Evolutionary conservation across 176 grass and related monocot species (phyloP), one percentile per base, ranked within the genome.

Genomic region (Paspalum notatum): DNA sequence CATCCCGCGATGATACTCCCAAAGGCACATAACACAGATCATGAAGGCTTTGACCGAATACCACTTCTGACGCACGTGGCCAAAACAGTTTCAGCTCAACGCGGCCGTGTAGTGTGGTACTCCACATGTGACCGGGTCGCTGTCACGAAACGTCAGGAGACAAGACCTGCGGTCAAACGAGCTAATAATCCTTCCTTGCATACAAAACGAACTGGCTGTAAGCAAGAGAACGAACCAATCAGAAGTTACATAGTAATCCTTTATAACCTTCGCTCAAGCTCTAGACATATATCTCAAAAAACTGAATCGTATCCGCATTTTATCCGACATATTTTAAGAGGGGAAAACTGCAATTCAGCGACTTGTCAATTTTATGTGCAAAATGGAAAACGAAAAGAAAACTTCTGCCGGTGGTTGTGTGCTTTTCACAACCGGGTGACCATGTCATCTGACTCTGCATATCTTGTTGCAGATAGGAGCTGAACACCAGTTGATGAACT

Each of bases 361-460:
- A 60, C 75, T 59, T 85, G 77, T 72, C 72, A 66, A 76, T 88
- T 77, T 91, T 91, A 84, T 91, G 85, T 85, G 89, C 85, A 88
- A 59, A 75, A 61, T 40, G 13, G 38, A 77, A 61, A 77, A 38
- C 0, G 14, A 59, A 80, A 75, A 72, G 53, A 62, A 54, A 72
- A 60, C 38, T 81, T 45, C 66, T 54, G 72, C 77, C 65, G 49
- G 50, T 57, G n/a, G 68, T 72, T 73, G 68, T 88, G 66, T 11
- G 25, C 27, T 59, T 40, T 87, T 63, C 73, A 75, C 52, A 77
- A 63, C 39, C 25, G 18, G 55, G 53, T 40, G 63, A 81, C 16
- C 25, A 75, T 56, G 72, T 72, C 71, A 67, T 66, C 12, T n/a
- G 32, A 74, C 7, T 37, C 7, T 37, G 69, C 52, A 60, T 16